Evolutionary conservation across 306 rosid genomes (phyloP).

Genomic region (Rosa multiflora): DNA sequence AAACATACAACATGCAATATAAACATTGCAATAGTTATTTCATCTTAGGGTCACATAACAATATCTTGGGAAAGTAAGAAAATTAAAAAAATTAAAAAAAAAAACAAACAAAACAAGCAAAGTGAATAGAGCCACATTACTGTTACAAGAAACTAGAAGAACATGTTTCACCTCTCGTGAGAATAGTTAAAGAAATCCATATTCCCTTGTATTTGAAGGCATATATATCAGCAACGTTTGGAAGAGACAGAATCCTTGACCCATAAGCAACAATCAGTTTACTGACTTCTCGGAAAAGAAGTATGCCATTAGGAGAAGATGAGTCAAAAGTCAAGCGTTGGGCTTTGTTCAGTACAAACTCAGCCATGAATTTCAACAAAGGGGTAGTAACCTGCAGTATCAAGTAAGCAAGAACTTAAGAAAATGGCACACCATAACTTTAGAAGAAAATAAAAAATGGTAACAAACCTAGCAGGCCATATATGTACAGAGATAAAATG

Average conservation of each 20-base stretch:
- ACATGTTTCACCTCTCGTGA: conserved; percentile 69
- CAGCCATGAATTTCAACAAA: conserved; percentile 91
- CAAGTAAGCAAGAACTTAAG: not conserved
- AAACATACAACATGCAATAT: not conserved
- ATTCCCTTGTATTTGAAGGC: conserved; percentile 94
- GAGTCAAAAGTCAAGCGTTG: conserved; percentile 98
- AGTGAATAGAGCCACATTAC: not conserved
- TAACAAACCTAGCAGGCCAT: not conserved
- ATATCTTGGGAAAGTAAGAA: not conserved
- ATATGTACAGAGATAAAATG: not conserved
- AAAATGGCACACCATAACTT: conserved; percentile 1
- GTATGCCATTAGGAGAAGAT: conserved; percentile 99
- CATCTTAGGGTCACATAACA: not conserved
- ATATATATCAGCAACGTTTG: conserved; percentile 83
- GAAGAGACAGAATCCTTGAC: conserved; percentile 87
- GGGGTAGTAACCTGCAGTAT: conserved; percentile 90
- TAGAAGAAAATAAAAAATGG: conserved; percentile 4
- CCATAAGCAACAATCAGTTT: conserved; percentile 94
- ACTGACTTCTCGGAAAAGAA: conserved; percentile 98
- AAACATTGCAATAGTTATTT: not conserved
- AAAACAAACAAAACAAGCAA: not conserved
- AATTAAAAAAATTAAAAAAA: not conserved
- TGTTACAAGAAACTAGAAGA: conserved; percentile 14
- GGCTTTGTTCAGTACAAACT: conserved; percentile 94
- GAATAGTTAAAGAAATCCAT: conserved; percentile 85